phyloP scores from a whole-genome alignment of 2,329 filamentous ascomycete species.

The Xenoacremonium recifei region DNA sequence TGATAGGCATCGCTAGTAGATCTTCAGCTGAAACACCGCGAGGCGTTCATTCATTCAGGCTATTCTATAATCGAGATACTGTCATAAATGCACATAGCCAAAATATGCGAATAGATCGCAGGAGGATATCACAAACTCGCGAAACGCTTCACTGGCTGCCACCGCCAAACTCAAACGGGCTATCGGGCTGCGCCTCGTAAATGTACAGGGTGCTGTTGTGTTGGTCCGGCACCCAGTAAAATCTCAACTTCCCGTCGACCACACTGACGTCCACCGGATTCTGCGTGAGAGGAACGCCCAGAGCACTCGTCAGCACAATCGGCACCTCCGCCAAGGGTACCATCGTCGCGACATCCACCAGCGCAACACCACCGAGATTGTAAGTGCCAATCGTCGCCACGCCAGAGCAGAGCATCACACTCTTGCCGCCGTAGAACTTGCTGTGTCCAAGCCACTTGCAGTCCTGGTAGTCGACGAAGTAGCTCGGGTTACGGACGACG shows the following conservation, averaged over 20 bases:
- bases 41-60: no score
- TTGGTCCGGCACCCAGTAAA: slow-evolving; percentile 49
- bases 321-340: slow-evolving; percentile 44
- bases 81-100: no score
- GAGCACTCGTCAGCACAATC: slow-evolving; percentile 37
- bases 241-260: slow-evolving; percentile 40
- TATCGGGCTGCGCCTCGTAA: slow-evolving; percentile 38
- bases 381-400: slow-evolving; percentile 36
- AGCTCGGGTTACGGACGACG: slow-evolving; percentile 36
- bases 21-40: no score
- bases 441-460: slow-evolving; percentile 49
- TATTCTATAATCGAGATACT: no score
- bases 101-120: no score
- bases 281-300: slow-evolving; percentile 42
- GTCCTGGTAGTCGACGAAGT: slow-evolving; percentile 51
- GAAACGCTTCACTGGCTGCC: no score
- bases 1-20: no score
- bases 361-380: slow-evolving; percentile 43
- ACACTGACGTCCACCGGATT: slow-evolving; percentile 48
- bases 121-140: no score
- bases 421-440: slow-evolving; percentile 30
- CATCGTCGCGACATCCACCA: slow-evolving; percentile 46
- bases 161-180: slow-evolving; percentile 18
- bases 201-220: slow-evolving; percentile 45
- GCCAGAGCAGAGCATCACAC: slow-evolving; percentile 48